phyloP scores from a whole-genome alignment of 352 stramenopile species.

The Phytophthora pini region DNA sequence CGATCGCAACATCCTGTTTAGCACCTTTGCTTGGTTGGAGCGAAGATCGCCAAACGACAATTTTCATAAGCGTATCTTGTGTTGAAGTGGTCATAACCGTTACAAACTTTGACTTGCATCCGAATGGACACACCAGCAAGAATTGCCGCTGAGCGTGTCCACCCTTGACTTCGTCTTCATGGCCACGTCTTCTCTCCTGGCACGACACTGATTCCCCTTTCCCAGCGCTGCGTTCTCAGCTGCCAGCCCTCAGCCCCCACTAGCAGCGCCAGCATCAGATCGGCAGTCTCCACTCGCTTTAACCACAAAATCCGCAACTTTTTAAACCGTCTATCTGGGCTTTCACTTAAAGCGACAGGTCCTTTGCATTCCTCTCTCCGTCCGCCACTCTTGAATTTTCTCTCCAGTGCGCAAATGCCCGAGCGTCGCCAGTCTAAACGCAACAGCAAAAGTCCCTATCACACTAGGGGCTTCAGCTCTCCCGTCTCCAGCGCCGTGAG shows the following conservation, averaged over 20 bases:
- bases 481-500: slow-evolving; percentile 20
- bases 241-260: slow-evolving; percentile 14
- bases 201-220: slow-evolving; percentile 27
- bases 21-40: background rate
- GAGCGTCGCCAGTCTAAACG: slow-evolving; percentile 9
- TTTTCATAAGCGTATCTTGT: slow-evolving; percentile 13
- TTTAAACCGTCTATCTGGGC: slow-evolving; percentile 42
- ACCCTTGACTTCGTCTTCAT: background rate
- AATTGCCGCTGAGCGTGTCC: slow-evolving; percentile 11
- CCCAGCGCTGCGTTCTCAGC: slow-evolving; percentile 14
- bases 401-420: slow-evolving; percentile 13
- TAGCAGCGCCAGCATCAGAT: slow-evolving; percentile 14
- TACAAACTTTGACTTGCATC: slow-evolving; percentile 18
- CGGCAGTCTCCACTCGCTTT: background rate
- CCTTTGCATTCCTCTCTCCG: slow-evolving; percentile 7
- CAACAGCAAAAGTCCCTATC: slow-evolving; percentile 9
- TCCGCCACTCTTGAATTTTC: slow-evolving; percentile 48
- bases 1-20: background rate
- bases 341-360: slow-evolving; percentile 34
- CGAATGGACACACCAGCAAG: slow-evolving; percentile 14
- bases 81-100: slow-evolving; percentile 33
- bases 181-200: background rate
- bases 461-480: slow-evolving; percentile 16
- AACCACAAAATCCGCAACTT: slow-evolving; percentile 12
- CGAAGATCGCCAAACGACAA: slow-evolving; percentile 14